These are phyloP conservation scores for Syzygium jambos DNA, from an alignment of 345 rosid genomes.

Conservation along the genomic window DNA sequence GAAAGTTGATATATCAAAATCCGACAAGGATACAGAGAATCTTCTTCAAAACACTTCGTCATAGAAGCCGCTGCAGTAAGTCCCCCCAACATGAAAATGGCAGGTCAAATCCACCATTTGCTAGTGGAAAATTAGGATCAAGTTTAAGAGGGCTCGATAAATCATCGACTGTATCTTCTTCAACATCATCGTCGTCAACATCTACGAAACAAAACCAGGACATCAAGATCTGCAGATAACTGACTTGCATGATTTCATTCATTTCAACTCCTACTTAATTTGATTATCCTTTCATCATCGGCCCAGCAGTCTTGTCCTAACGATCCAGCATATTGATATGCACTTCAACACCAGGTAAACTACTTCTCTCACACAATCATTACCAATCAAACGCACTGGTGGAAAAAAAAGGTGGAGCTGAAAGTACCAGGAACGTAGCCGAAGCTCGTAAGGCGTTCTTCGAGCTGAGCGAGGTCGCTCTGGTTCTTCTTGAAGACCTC, in stretches of 20 bases:
- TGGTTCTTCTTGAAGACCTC: conserved; percentile 53
- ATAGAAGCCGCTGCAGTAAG: conserved; percentile 9
- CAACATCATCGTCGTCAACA: conserved; percentile 29
- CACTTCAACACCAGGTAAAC: neutral
- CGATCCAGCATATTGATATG: neutral
- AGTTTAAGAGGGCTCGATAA: neutral
- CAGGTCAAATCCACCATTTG: conserved; percentile 4
- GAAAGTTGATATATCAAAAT: neutral
- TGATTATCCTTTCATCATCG: too few species aligned
- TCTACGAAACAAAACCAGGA: conserved; percentile 8
- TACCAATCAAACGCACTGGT: neutral
- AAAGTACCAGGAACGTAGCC: conserved; percentile 44
- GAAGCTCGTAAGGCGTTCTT: conserved; percentile 30
- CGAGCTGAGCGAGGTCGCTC: conserved; percentile 27
- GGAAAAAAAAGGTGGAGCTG: neutral
- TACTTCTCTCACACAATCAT: neutral
- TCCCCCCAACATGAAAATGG: conserved; percentile 6
- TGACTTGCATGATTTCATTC: neutral
- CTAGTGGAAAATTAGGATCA: neutral
- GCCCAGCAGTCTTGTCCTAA: too few species aligned
- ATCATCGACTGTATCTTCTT: conserved; percentile 13
- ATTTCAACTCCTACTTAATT: neutral
- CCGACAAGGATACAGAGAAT: conserved; percentile 62
- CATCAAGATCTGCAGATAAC: neutral
- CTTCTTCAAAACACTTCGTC: conserved; percentile 44